These are phyloP conservation scores for Pisolithus sp. DNA, from an alignment of 768 basidiomycete genomes.

Conservation along the genomic window DNA sequence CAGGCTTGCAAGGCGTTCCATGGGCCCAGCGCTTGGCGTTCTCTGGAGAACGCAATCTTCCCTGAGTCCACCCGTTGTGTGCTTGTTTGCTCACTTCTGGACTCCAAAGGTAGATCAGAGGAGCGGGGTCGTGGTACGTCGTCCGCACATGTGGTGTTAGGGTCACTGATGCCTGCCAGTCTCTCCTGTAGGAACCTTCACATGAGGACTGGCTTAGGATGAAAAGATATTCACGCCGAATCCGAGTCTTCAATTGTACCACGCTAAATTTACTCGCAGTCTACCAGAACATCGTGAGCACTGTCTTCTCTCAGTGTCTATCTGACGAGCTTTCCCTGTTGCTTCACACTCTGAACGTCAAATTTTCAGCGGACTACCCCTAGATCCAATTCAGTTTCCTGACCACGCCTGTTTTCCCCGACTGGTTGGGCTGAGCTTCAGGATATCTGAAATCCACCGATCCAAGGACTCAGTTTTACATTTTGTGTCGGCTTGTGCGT, in stretches of 20 bases:
- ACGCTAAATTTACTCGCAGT: slow-evolving; percentile 17
- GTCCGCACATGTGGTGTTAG: neutral
- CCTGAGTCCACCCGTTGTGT: slow-evolving; percentile 24
- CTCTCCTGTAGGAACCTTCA: slow-evolving; percentile 14
- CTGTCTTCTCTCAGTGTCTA: slow-evolving; percentile 14
- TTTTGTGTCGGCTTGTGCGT: no score
- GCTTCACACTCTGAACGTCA: slow-evolving; percentile 20
- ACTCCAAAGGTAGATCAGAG: slow-evolving; percentile 4
- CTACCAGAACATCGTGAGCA: slow-evolving; percentile 14
- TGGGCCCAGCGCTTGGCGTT: slow-evolving; percentile 23
- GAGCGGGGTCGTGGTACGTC: slow-evolving; percentile 16
- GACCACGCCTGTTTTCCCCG: neutral
- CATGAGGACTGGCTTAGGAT: slow-evolving; percentile 17
- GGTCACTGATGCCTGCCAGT: neutral
- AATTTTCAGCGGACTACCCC: slow-evolving; percentile 16
- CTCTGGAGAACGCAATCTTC: slow-evolving; percentile 27
- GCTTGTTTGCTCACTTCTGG: slow-evolving; percentile 21
- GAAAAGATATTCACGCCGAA: slow-evolving; percentile 19
- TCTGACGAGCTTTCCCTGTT: slow-evolving; percentile 18
- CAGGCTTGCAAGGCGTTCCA: slow-evolving; percentile 23
- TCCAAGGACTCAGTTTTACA: no score
- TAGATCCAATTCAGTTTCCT: slow-evolving; percentile 13
- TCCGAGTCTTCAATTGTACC: slow-evolving; percentile 15
- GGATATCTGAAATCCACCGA: no score
- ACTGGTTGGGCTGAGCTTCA: no score